phyloP scores from a whole-genome alignment of 129 eudicot species.

The Smallanthus sonchifolius region DNA sequence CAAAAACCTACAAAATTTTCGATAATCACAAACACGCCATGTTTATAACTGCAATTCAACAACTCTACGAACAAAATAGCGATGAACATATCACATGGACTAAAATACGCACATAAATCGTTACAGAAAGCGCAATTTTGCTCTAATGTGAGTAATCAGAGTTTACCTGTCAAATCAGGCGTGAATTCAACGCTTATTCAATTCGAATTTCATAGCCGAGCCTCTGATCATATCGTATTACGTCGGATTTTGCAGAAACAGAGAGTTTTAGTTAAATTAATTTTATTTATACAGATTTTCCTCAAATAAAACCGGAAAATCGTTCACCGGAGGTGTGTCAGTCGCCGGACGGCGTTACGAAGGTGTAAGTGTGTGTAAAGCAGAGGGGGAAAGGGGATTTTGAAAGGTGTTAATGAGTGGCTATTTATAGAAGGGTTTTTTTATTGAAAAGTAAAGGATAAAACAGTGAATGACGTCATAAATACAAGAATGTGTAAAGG shows the following conservation, averaged over 20 bases:
- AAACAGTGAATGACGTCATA: constrained; percentile 10
- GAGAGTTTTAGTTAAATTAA: neutral
- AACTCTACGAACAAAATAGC: neutral
- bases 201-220: constrained; percentile 8
- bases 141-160: neutral
- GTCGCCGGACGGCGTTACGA: neutral
- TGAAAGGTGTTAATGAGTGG: constrained; percentile 31
- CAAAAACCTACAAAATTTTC: neutral
- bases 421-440: constrained; percentile 25
- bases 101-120: neutral
- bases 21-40: neutral
- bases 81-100: neutral
- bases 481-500: neutral
- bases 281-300: neutral
- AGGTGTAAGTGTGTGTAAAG: neutral
- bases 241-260: neutral
- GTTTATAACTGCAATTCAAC: neutral
- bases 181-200: constrained; percentile 4
- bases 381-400: constrained; percentile 43
- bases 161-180: constrained; percentile 1
- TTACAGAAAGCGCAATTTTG: neutral
- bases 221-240: constrained; percentile 18
- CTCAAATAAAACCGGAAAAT: neutral
- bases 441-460: neutral
- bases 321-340: constrained; percentile 12